Conservation (phyloP, 257 asterid genomes). For the Solanum stenotomum region DNA sequence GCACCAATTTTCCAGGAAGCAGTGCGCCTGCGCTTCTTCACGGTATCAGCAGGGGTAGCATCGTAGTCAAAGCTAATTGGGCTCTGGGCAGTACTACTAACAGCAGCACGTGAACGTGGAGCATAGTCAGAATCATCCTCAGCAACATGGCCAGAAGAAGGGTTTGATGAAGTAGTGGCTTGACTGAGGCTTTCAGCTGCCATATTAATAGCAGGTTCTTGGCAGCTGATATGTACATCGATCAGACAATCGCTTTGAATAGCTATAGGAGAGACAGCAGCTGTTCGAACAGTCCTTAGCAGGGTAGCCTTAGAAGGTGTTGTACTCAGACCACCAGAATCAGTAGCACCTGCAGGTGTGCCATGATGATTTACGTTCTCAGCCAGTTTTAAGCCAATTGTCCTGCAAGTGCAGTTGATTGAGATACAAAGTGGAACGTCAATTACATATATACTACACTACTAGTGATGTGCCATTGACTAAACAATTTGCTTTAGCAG, state of each 20-base stretch:
- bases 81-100: constrained; percentile 25
- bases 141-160: constrained; percentile 37
- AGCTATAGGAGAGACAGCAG: constrained; percentile 7
- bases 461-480: neutral
- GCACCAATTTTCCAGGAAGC: constrained; percentile 55
- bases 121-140: constrained; percentile 57
- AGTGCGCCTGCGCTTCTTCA: constrained; percentile 81
- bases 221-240: constrained; percentile 17
- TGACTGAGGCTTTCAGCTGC: constrained; percentile 41
- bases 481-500: neutral
- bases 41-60: constrained; percentile 86
- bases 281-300: neutral
- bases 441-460: neutral
- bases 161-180: constrained; percentile 29
- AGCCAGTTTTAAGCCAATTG: constrained; percentile 40
- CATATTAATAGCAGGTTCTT: constrained; percentile 21
- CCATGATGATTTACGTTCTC: constrained; percentile 48
- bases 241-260: neutral
- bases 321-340: constrained; percentile 9
- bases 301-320: neutral
- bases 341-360: constrained; percentile 24
- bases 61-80: constrained; percentile 24
- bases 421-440: constrained; percentile 5
- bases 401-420: constrained; percentile 40
- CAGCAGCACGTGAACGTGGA: constrained; percentile 27